Conservation (phyloP, 2,329 filamentous ascomycete genomes). For the Diaporthe citrichinensis region DNA sequence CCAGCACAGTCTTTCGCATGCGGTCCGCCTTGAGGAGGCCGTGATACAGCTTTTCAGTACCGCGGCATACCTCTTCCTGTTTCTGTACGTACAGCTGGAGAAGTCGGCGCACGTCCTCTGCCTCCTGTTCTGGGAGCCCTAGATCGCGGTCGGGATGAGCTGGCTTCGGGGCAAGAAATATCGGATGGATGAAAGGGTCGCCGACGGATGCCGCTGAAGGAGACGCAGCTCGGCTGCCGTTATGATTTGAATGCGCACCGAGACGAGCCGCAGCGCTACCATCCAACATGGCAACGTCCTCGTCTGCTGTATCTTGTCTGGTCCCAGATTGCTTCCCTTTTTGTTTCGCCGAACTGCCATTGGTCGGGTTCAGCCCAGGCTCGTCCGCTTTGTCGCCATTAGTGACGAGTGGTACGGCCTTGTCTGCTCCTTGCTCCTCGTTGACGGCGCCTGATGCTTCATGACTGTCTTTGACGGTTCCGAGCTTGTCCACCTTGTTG, state of each 20-base stretch:
- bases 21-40: slow-evolving; percentile 81
- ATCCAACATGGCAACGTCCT: slow-evolving; percentile 35
- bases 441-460: background rate
- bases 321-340: slow-evolving; percentile 38
- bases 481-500: slow-evolving; percentile 18
- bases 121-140: slow-evolving; percentile 79
- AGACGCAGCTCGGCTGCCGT: slow-evolving; percentile 37
- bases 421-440: background rate
- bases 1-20: slow-evolving; percentile 78
- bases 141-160: slow-evolving; percentile 78
- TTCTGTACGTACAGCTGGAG: slow-evolving; percentile 86
- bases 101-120: slow-evolving; percentile 82
- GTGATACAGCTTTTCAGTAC: slow-evolving; percentile 76
- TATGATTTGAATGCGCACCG: slow-evolving; percentile 19
- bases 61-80: slow-evolving; percentile 85
- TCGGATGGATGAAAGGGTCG: slow-evolving; percentile 77
- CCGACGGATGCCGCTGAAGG: slow-evolving; percentile 46
- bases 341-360: slow-evolving; percentile 16
- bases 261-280: background rate
- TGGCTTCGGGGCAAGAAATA: slow-evolving; percentile 76
- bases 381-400: slow-evolving; percentile 3
- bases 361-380: slow-evolving; percentile 27
- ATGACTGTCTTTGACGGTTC: slow-evolving; percentile 17
- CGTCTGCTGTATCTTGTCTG: slow-evolving; percentile 23
- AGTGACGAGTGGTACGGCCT: background rate